phyloP scores from a whole-genome alignment of 305 asterid species.

The Fraxinus latifolia region DNA sequence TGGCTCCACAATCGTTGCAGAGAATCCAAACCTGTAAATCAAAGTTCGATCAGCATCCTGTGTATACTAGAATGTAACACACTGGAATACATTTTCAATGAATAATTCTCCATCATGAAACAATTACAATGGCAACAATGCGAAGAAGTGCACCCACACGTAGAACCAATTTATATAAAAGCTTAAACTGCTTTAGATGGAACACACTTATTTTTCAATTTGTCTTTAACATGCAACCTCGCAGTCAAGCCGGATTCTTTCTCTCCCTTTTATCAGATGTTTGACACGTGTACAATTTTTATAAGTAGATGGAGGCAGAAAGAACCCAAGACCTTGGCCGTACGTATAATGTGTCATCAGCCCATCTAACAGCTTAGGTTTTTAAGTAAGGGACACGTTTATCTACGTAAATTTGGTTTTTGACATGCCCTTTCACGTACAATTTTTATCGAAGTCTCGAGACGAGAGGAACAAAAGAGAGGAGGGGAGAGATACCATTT shows the following conservation, averaged over 20 bases:
- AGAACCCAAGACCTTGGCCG: not conserved
- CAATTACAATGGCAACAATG: not conserved
- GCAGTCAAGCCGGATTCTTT: no score
- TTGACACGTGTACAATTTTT: no score
- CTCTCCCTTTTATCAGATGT: not conserved
- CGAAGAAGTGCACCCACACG: not conserved
- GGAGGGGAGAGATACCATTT: slow-evolving; percentile 33
- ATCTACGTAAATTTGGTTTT: not conserved
- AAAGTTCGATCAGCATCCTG: not conserved
- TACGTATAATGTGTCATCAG: not conserved
- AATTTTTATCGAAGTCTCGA: not conserved
- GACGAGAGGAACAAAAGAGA: not conserved
- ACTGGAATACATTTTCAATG: not conserved
- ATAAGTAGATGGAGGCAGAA: not conserved
- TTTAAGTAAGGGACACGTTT: not conserved
- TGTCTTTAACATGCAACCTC: no score
- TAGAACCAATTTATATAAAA: no score
- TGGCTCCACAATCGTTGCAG: slow-evolving; percentile 70
- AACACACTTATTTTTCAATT: no score
- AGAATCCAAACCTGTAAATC: slow-evolving; percentile 58
- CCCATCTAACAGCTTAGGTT: not conserved
- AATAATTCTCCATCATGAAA: not conserved
- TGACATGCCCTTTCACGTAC: not conserved
- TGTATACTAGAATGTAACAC: not conserved
- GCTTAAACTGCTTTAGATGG: no score